Evolutionary conservation across 73 alveolate genomes (phyloP).

Genomic region (Stentor roeselii): DNA sequence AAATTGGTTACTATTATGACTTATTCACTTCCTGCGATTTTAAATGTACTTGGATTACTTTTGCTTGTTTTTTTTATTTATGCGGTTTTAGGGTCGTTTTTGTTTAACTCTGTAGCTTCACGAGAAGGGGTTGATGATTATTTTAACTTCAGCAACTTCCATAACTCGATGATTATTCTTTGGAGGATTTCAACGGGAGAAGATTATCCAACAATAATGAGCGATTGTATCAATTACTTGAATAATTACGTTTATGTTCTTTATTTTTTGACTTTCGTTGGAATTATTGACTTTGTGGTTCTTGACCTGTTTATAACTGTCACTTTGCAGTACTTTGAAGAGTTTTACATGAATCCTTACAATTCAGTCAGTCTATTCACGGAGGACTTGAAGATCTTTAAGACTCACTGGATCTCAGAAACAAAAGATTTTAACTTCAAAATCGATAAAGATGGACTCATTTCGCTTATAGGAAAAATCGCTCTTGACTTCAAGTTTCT

Average conservation of each 20-base stretch:
- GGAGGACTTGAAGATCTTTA: constrained; percentile 66
- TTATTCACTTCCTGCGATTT: constrained; percentile 88
- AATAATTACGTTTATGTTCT: constrained; percentile 45
- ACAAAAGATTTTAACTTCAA: constrained; percentile 7
- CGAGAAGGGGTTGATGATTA: constrained; percentile 57
- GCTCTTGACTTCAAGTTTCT: constrained; percentile 24
- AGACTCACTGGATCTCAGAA: constrained; percentile 83
- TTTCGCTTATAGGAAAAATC: constrained; percentile 23
- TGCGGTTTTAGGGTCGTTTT: constrained; percentile 89
- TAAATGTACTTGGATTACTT: constrained; percentile 89
- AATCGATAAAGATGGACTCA: constrained; percentile 19
- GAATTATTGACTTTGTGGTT: constrained; percentile 70
- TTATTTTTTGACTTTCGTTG: constrained; percentile 39
- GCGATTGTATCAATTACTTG: constrained; percentile 34
- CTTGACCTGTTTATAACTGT: constrained; percentile 90
- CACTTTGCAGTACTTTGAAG: constrained; percentile 91
- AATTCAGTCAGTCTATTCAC: constrained; percentile 83
- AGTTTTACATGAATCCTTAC: constrained; percentile 82
- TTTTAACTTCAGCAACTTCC: constrained; percentile 76
- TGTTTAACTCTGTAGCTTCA: constrained; percentile 57
- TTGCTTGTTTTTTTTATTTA: constrained; percentile 82
- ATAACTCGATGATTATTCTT: constrained; percentile 67
- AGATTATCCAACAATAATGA: constrained; percentile 85
- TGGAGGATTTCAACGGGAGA: constrained; percentile 94
- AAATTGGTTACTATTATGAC: constrained; percentile 62